Percentiles rank a stretch among this genome's conserved stretches.
Conservation (phyloP, 2,329 filamentous ascomycete genomes). For the Fusarium nisikadoi region DNA sequence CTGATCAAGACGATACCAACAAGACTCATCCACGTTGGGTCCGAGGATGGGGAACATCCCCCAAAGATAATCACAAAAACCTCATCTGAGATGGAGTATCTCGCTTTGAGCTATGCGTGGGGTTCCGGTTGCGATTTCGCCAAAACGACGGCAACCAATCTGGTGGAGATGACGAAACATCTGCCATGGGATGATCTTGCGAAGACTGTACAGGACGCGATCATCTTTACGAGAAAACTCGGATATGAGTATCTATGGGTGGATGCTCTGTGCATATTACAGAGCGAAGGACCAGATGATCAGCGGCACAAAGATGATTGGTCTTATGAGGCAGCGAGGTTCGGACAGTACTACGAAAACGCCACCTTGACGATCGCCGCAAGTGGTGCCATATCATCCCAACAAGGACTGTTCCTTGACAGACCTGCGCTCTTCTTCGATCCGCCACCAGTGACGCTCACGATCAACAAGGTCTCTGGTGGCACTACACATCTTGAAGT, state of each 20-base stretch:
- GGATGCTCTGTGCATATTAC: slow-evolving; percentile 5
- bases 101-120: slow-evolving; percentile 12
- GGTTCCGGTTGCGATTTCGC: not conserved
- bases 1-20: not conserved
- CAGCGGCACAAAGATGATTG: not conserved
- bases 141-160: not conserved
- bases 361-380: not conserved
- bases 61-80: not conserved
- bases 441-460: not conserved
- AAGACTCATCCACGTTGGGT: not conserved
- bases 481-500: not conserved
- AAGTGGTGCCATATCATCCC: not conserved
- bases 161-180: not conserved
- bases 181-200: not conserved
- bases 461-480: not conserved
- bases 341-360: slow-evolving; percentile 8
- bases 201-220: not conserved
- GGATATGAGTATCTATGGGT: not conserved
- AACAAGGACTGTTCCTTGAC: not conserved
- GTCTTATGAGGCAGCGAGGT: not conserved
- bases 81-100: not conserved
- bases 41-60: accelerated
- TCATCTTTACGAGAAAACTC: not conserved
- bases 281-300: not conserved
- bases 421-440: not conserved